Conservation (phyloP, 176 grass and related monocot species). For the Paspalum vaginatum region DNA sequence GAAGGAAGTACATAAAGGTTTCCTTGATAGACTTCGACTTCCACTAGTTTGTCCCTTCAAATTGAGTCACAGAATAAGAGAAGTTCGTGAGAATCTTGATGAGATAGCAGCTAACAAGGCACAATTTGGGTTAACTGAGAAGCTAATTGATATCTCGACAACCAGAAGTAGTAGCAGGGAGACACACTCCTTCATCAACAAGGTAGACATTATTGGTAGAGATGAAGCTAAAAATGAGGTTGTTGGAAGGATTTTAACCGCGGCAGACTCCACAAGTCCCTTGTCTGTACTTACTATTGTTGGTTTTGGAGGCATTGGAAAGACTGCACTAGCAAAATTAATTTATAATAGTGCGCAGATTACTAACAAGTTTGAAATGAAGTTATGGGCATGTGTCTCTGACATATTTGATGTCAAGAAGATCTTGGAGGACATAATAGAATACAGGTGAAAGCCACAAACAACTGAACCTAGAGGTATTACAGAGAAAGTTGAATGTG, state of each 20-base stretch:
- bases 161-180: not conserved
- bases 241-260: not conserved
- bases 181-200: not conserved
- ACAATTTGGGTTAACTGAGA: not conserved
- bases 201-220: slow-evolving; percentile 8
- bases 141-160: not conserved
- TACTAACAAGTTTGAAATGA: not conserved
- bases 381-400: slow-evolving; percentile 2
- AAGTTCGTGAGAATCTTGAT: not conserved
- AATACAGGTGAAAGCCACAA: not conserved
- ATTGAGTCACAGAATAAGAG: not conserved
- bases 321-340: not conserved
- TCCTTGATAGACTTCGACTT: not conserved
- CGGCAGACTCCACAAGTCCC: not conserved
- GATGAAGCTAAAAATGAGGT: not conserved
- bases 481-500: not conserved
- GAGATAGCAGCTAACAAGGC: not conserved
- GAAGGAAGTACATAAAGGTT: not conserved
- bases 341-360: not conserved
- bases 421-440: not conserved
- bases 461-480: not conserved
- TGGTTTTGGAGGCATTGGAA: slow-evolving; percentile 33
- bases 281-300: slow-evolving; percentile 17
- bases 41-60: not conserved
- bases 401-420: not conserved